Conservation (phyloP, 345 rosid genomes). For the Citropsis articulata region DNA sequence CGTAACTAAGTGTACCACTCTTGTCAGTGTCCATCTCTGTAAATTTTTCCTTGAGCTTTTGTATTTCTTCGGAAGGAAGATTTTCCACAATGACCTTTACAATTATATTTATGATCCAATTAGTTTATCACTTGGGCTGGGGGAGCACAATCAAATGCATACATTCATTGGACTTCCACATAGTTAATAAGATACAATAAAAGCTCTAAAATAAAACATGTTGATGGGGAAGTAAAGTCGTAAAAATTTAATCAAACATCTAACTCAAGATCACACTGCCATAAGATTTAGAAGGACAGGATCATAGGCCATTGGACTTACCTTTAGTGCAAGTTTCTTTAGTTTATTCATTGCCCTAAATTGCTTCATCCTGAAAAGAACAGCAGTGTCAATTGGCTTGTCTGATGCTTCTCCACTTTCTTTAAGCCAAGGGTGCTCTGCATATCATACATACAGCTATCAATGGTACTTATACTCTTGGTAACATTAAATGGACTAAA, state of each 20-base stretch:
- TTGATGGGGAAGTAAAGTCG: background rate
- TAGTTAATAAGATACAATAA: background rate
- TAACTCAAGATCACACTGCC: too few relatives aligned
- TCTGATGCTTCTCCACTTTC: conserved; percentile 82
- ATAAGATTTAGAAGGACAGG: background rate
- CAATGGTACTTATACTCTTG: background rate
- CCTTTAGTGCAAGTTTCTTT: conserved; percentile 91
- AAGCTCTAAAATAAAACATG: too few relatives aligned
- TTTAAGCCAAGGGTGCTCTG: conserved; percentile 72
- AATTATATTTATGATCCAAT: conserved; percentile 1
- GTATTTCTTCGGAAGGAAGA: conserved; percentile 71
- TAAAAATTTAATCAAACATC: too few relatives aligned
- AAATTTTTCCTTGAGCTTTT: conserved; percentile 74
- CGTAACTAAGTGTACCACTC: conserved; percentile 77
- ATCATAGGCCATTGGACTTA: conserved; percentile 4
- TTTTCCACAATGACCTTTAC: conserved; percentile 80
- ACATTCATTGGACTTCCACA: background rate
- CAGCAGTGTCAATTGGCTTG: conserved; percentile 90
- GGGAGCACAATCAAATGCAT: background rate
- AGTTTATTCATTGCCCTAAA: conserved; percentile 94
- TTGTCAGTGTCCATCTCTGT: conserved; percentile 81
- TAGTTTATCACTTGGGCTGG: background rate
- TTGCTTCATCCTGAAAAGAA: conserved; percentile 87
- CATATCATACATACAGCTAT: background rate
- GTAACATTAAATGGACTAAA: too few relatives aligned